phyloP scores from a whole-genome alignment of 768 basidiomycete species.

The Pisolithus tinctorius region DNA sequence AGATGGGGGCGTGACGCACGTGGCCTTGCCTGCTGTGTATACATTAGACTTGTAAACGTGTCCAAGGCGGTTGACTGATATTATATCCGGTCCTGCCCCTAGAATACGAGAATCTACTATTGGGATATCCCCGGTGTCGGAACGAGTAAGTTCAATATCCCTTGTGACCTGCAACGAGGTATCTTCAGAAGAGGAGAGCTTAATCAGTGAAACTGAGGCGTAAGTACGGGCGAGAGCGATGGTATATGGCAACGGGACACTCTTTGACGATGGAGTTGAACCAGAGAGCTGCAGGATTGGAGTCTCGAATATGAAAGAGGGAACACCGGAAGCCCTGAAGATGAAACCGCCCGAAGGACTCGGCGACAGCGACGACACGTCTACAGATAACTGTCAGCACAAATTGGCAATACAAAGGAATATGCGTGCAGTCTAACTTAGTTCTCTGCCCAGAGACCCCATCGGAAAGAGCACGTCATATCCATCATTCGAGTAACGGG shows the following conservation, averaged over 20 bases:
- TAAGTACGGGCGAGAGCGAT: slow-evolving; percentile 39
- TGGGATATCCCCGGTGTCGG: slow-evolving; percentile 34
- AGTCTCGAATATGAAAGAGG: slow-evolving; percentile 48
- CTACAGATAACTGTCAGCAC: slow-evolving; percentile 27
- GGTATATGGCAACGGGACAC: slow-evolving; percentile 10
- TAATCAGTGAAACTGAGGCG: slow-evolving; percentile 36
- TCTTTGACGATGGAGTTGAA: slow-evolving; percentile 17
- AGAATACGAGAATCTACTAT: slow-evolving; percentile 44
- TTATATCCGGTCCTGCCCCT: slow-evolving; percentile 25
- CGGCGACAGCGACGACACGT: slow-evolving; percentile 39
- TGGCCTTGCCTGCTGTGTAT: slow-evolving; percentile 27
- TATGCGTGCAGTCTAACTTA: slow-evolving; percentile 43
- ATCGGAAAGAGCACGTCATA: slow-evolving; percentile 51
- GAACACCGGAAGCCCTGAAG: slow-evolving; percentile 31
- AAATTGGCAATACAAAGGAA: background rate
- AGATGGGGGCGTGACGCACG: slow-evolving; percentile 32
- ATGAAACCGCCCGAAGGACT: slow-evolving; percentile 10
- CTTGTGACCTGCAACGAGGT: slow-evolving; percentile 21
- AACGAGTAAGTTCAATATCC: slow-evolving; percentile 32
- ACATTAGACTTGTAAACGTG: slow-evolving; percentile 41
- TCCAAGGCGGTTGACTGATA: slow-evolving; percentile 46
- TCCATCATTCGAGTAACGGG: slow-evolving; percentile 18
- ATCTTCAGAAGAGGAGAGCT: slow-evolving; percentile 15
- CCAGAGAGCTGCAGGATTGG: slow-evolving; percentile 60
- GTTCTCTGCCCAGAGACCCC: slow-evolving; percentile 50